Evolutionary conservation across 257 asterid genomes (phyloP), one percentile per base, ranked within the genome.

Genomic region (Schizonepeta tenuifolia): DNA sequence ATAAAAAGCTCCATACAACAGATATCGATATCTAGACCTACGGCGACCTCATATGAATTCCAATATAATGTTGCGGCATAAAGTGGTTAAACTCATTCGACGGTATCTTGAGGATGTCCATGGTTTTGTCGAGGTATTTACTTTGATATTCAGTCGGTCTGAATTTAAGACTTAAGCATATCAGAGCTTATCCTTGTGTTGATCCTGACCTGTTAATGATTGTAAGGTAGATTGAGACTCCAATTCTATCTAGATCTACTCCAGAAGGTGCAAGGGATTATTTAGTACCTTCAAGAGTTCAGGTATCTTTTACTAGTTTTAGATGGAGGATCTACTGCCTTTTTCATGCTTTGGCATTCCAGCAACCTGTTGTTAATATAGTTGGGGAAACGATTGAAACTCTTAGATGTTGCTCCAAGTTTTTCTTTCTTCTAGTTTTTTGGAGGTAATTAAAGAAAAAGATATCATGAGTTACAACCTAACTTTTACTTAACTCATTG

Each of bases 221-320:
- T 88, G 79, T 84, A 90, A 95, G 97, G 98, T 88, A 95, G 98
- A 92, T 95, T 82, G 98, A 92, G 95, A 95, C 98, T 80, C 99
- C 98, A 81, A 81, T 95, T 77, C 90, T 95, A 50, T 90, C 98
- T 78, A 95, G 96, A 84, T 95, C 99, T 71, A 95, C 99, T 78
- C 99, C 98, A 33, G 99, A 95, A 92, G 99, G 99, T 72, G 99
- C 99, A 69, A 87, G 98, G 71, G 99, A 95, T 86, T 95, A 92
- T 86, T 76, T 95, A 83, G 99, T 95, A 75, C 99, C 99, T 70
- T 92, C 99, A 26, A 92, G 99, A 89, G 73, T 95, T 79, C 99
- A 95, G 98, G 99, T 95, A 78, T 33, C 46, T 71, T 36, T 71
- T 11, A 57, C 73, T 31, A 17, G 38, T 47, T 64, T 53, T 71